Base-by-base conservation (phyloP, 2,329 filamentous ascomycete genomes). In the Aureobasidium sp. region DNA sequence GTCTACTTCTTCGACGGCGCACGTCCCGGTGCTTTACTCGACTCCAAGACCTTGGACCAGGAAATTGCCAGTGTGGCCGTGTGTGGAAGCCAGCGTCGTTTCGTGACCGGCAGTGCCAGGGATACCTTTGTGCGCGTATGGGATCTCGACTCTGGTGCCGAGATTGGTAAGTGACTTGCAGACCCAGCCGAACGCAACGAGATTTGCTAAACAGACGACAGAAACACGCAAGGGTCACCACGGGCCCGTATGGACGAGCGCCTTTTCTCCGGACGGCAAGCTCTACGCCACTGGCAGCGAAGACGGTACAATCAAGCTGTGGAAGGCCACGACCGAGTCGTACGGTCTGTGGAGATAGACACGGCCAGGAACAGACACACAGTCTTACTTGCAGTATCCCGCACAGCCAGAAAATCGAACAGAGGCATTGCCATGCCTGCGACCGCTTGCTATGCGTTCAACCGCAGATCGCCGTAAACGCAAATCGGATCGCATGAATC, bases 61-160 rank as follows among this genome's bases (percentile, higher is more conserved):
- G 91, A 95, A 17, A 88, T 97, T 65, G 92, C 92, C 3, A 96
- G 91, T 70, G 94, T 96, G 7, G 90, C 90, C 0, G 79, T 99
- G 3, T 93, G 97, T 70, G 84, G 90, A 62, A 87, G 87, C 65
- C 86, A 89, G 62, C 84, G 88, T 64, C 90, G 90, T 69, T 86
- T 96, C 69, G 89, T 97, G 12, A 95, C 95, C 20, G 94, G 94
- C 64, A 91, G 92, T 73, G 89, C 90, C 65, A 89, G 87, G 42
- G 93, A 96, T 71, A 97, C 94, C 0, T 99, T 93, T 93, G 93
- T 94, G n/a, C 87, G 90, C 64, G 89, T 97, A 6, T 95, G 96
- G 78, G 86, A 91, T 70, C 93, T 91, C 76, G 91, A 97, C 63
- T 87, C 87, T 55, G 88, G 88, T 68, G 82, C 84, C 67, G 91